Base-by-base conservation (phyloP, 2,329 filamentous ascomycete genomes). In the Ramularia endophylla region DNA sequence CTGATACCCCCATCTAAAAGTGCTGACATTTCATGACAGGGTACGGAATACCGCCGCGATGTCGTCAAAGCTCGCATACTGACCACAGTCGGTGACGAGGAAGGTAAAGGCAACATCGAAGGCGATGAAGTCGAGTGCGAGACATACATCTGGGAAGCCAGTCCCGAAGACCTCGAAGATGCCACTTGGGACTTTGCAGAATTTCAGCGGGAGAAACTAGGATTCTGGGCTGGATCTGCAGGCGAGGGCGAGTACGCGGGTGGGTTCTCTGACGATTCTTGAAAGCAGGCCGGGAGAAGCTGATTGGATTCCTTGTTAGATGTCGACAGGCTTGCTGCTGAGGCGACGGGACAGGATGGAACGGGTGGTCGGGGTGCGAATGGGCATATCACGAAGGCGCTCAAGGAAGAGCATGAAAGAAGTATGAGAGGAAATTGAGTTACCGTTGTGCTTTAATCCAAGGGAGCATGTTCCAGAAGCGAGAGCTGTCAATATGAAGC, bases 181-280 rank as follows among this genome's bases (percentile, higher is more conserved):
- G 65, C 69, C 16, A 88, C 95, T 62, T 97, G 90, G 90, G 86
- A 94, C 61, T 92, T 88, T 66, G 80, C 82, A 35, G 79, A 85
- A 48, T 97, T 95, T 60, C 78, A 83, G 47, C 71, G 73, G 54
- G 81, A 92, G 47, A 94, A 88, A 69, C 69, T 84, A 73, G 57
- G 63, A 36, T 67, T 68, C 52, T 83, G 80, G 80, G 68, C 73
- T 44, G 73, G 69, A 9, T 53, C 50, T 22, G 68, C 70, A 46
- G 65, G 62, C 13, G 68, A 73, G 43, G 68, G 68, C 48, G 67
- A 68, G 47, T 68, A 67, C 51, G 59, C 60, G 49, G 66, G 66
- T 69, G 61, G 51, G 66, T 41, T n/a, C n/a, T n/a, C n/a, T n/a
- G n/a, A n/a, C n/a, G n/a, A n/a, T n/a, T n/a, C 46, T 38, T 59